These are phyloP conservation scores for Sclerotiophoma versabilis DNA, from an alignment of 2,329 filamentous ascomycete species.

Conservation along the genomic window DNA sequence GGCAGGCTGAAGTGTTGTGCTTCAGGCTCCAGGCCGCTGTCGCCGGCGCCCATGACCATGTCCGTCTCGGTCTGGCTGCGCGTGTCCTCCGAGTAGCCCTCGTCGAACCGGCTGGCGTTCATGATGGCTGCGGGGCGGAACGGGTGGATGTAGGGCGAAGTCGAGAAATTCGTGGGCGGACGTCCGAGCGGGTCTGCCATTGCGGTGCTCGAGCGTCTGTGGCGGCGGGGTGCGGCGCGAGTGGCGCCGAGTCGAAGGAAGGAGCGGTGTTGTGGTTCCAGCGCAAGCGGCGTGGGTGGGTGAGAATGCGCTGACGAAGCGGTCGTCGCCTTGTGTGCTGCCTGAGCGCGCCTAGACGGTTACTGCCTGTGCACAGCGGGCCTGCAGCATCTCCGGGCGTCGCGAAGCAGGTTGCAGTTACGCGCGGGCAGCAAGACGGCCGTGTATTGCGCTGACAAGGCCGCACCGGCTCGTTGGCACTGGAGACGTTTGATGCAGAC, in stretches of 20 bases:
- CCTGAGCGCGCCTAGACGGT: constrained; percentile 8
- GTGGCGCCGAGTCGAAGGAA: background rate
- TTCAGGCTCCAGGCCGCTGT: constrained; percentile 44
- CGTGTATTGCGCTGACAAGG: background rate
- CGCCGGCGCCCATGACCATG: constrained; percentile 46
- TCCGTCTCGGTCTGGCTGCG: constrained; percentile 57
- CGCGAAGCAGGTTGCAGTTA: background rate
- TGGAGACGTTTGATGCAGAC: background rate
- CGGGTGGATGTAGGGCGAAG: constrained; percentile 44
- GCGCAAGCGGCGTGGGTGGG: background rate
- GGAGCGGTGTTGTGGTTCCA: background rate
- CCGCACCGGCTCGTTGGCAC: background rate
- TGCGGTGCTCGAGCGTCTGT: constrained; percentile 19
- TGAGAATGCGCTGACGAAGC: constrained; percentile 1
- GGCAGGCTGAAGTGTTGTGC: constrained; percentile 53
- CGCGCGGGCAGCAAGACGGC: background rate
- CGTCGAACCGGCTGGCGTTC: constrained; percentile 65
- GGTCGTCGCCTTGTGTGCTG: constrained; percentile 7
- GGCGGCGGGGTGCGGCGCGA: background rate
- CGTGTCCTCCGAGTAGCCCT: constrained; percentile 85
- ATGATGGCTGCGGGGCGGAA: constrained; percentile 48
- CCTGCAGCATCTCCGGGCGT: background rate
- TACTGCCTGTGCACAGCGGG: background rate
- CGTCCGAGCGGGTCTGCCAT: constrained; percentile 41
- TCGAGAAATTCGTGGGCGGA: constrained; percentile 34